Evolutionary conservation across 768 basidiomycete genomes (phyloP), one percentile per base, ranked within the genome.

Genomic region (Suillus discolor): DNA sequence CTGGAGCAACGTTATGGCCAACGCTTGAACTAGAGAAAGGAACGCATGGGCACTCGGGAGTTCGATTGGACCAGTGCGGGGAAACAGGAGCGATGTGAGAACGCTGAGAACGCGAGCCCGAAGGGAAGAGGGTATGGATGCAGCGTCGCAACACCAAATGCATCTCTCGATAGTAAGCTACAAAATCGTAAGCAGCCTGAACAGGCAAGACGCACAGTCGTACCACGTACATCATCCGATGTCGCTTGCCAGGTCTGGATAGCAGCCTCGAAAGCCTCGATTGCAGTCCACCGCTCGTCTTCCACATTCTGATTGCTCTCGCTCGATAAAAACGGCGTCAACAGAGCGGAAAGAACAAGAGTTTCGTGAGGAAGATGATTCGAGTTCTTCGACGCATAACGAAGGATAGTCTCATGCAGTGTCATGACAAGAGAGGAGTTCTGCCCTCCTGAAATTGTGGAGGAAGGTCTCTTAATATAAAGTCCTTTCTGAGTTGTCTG

Each of bases 61-160:
- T 1, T 75, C 69, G 57, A 84, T 81, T 12, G 79, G 79, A 42
- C 75, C 79, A 42, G 84, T 84, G 12, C 73, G 71, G 62, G 82
- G 74, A 70, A 79, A 78, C 68, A 88, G 64, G 71, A 85, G 71
- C 69, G 80, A 73, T 67, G 83, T 82, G 4, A 92, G 78, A 12
- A 78, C 75, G 12, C 79, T 79, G 20, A 92, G 69, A 31, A 89
- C 78, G 25, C 86, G 82, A 11, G 81, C 79, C 20, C 87, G 82
- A 59, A 83, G 75, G 20, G 69, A 69, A 9, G 82, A 79, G 8
- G 78, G 67, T 47, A 79, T 79, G 8, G 80, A 74, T 1, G 86
- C 86, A 11, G 89, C 89, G 68, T 84, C 85, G 69, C 87, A 86
- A 71, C 90, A 92, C 91, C 91, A 93, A 38, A 89, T 67, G 69